Base-by-base conservation (phyloP, 1,284 basidiomycete species). In the Neonothopanus nambi region DNA sequence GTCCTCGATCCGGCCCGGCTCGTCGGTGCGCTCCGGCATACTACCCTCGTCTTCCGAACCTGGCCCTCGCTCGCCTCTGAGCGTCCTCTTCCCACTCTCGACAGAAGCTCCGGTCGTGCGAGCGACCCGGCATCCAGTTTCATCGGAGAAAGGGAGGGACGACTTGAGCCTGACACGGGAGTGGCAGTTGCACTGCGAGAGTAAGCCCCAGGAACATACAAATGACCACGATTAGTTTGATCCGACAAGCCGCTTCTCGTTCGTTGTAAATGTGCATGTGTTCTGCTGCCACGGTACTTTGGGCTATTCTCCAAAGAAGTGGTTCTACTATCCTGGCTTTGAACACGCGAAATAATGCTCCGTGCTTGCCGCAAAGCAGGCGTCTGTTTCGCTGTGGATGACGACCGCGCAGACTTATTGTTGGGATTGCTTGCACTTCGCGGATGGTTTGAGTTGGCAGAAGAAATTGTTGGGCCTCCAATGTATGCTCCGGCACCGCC, bases 11-110 rank as follows among this genome's bases (percentile, higher is more conserved):
- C 43, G 15, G 41, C 15, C 7, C 17, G 15, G 7, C 77, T 80
- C 5, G 70, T 71, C 3, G 86, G 85, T 7, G 85, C 84, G 59
- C 85, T 87, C 49, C 80, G 71, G 63, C 86, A 88, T 37, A 82
- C 69, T 15, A 87, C 85, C 21, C 72, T 71, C 38, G 80, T 79
- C 35, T 71, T 72, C 17, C 72, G 73, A 11, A 87, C 82, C 44
- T 77, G 69, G 4, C 78, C 72, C 36, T 73, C 67, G 48, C 73
- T 76, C 23, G 64, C 68, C 20, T 63, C 63, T 2, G 77, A 67
- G 37, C 75, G 67, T 12, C 68, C 65, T 48, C 70, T 72, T 18
- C 78, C 64, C 52, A 67, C 68, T 13, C 64, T 65, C 37, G 76
- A 76, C 20, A 80, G 65, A 15, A 72, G 63, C 2, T 78, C 77